phyloP scores from a whole-genome alignment of 2,329 filamentous ascomycete genomes.

The Lachnellula arida region DNA sequence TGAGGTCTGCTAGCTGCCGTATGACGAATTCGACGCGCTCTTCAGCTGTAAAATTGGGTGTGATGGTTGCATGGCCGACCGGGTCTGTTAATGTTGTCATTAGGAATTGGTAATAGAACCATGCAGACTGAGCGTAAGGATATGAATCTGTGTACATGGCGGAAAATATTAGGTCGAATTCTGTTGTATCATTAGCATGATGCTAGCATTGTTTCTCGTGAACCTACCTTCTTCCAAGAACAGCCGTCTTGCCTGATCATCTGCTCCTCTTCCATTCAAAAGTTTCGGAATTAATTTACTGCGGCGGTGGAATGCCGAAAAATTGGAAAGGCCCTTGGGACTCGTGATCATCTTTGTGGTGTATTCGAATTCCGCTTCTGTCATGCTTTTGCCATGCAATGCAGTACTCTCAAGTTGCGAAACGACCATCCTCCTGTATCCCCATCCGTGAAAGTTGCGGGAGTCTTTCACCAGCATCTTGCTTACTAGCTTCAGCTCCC shows the following conservation, averaged over 20 bases:
- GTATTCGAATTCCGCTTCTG: slow-evolving; percentile 79
- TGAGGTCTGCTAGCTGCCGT: slow-evolving; percentile 69
- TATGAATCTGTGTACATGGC: slow-evolving; percentile 68
- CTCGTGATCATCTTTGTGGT: slow-evolving; percentile 80
- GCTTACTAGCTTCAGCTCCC: slow-evolving; percentile 74
- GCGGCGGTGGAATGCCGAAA: slow-evolving; percentile 93
- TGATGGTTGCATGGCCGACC: slow-evolving; percentile 52
- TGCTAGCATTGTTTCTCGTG: neutral
- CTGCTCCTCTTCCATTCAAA: slow-evolving; percentile 64
- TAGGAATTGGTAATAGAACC: slow-evolving; percentile 93
- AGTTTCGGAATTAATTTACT: slow-evolving; percentile 77
- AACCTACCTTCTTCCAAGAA: slow-evolving; percentile 66
- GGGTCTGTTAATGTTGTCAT: slow-evolving; percentile 61
- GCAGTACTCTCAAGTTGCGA: slow-evolving; percentile 61
- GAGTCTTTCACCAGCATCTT: slow-evolving; percentile 87
- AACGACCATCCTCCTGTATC: slow-evolving; percentile 78
- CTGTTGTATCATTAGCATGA: slow-evolving; percentile 37
- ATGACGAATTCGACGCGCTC: slow-evolving; percentile 63
- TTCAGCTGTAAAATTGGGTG: slow-evolving; percentile 54
- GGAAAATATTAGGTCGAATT: slow-evolving; percentile 69
- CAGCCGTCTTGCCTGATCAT: slow-evolving; percentile 54
- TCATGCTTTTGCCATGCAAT: slow-evolving; percentile 57
- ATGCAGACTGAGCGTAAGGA: slow-evolving; percentile 90
- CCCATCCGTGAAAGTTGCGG: slow-evolving; percentile 96
- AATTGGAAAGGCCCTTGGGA: slow-evolving; percentile 75